Base-by-base conservation (phyloP, 2,329 filamentous ascomycete genomes). In the Aspergillus costaricaensis region DNA sequence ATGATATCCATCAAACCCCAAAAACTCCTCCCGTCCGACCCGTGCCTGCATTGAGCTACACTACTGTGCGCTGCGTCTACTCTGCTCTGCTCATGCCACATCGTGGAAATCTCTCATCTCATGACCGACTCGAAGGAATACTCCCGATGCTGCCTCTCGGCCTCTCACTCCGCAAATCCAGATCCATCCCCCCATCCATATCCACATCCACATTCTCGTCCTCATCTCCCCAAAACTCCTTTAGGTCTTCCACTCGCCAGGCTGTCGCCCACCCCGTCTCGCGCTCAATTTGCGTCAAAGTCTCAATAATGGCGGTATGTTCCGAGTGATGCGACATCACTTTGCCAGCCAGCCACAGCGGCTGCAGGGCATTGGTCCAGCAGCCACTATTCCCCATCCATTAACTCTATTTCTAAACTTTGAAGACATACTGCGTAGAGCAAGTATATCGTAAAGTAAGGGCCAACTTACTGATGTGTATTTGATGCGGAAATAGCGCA, bases 251-350 rank as follows among this genome's bases (percentile, higher is more conserved):
- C 0, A 77, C 80, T 44, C 83, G 70, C 83, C 83, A 85, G 60
- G 76, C 75, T 0, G 83, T 84, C 3, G 78, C 77, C 82, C 83
- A 85, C 0, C 83, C 83, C 6, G 79, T 82, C 64, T 83, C 81
- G 27, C 72, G 72, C 71, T 85, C 83, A 36, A 85, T 85, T 23
- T 75, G 74, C 15, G 77, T 78, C 47, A 83, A 67, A 14, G 83
- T 70, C 10, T 80, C 75, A 10, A 85, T 38, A n/a, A 86, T 82
- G 58, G 67, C 80, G 55, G 59, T 72, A 64, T 74, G 83, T 70
- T 74, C 81, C 39, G 67, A 78, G 2, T 63, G 70, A 62, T 81
- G 79, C 27, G 76, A 79, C 79, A 82, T 81, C 12, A 66, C 72
- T 64, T 80, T 79, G 0, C 79, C 80, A 0, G 80, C 80, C n/a